Evolutionary conservation across 345 rosid species (phyloP).

Genomic region (Brassica carinata): DNA sequence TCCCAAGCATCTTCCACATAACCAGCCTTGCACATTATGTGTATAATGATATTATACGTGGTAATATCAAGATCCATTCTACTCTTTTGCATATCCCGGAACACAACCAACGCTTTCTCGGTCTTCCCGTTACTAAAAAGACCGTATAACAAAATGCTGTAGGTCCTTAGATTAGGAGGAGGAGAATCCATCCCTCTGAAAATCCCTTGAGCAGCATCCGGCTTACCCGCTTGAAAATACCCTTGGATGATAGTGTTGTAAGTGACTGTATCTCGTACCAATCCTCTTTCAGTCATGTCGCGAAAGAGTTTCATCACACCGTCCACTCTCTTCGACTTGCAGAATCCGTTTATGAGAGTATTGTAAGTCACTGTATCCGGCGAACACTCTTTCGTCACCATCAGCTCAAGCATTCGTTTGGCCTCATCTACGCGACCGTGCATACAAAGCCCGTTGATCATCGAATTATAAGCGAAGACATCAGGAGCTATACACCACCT

Average conservation of each 20-base stretch:
- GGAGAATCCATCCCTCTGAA: not conserved
- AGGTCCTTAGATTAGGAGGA: not conserved
- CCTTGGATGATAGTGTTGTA: not conserved
- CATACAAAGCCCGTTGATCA: constrained; percentile 34
- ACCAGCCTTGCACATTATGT: not conserved
- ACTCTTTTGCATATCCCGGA: not conserved
- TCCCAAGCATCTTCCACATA: not conserved
- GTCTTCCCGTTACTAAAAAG: not conserved
- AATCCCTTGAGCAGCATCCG: not conserved
- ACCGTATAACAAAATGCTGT: not conserved
- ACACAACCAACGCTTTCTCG: not conserved
- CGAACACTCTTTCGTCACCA: constrained; percentile 13
- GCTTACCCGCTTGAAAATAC: not conserved
- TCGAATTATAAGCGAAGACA: constrained; percentile 22
- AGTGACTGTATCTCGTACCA: not conserved
- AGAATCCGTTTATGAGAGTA: not conserved
- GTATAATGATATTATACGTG: not conserved
- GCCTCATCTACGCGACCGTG: constrained; percentile 33
- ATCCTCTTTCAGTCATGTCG: not conserved
- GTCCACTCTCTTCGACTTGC: not conserved
- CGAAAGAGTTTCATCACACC: not conserved
- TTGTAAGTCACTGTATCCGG: not conserved
- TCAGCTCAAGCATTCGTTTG: constrained; percentile 22
- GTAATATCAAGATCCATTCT: not conserved
- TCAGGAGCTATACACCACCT: constrained; percentile 25